Evolutionary conservation across 306 rosid species (phyloP), one percentile per base, ranked within the genome.

Genomic region (Corylus heterophylla): DNA sequence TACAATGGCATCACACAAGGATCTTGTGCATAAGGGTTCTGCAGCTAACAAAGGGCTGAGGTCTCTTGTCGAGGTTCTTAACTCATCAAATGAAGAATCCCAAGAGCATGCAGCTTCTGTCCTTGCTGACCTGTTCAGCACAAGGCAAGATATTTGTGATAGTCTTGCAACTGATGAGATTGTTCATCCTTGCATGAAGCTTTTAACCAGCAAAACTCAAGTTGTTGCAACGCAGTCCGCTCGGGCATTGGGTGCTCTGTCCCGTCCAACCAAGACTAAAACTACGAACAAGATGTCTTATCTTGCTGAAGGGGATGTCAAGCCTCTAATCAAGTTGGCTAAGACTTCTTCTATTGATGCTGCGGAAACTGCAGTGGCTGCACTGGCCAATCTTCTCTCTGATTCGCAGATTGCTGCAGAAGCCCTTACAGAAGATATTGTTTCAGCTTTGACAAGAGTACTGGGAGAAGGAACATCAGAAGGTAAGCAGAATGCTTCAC

Each of bases 151-250:
- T 79, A 92, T 95, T 79, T 95, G 97, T 74, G 98, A 92, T 69
- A 87, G 87, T 87, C 89, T 95, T 44, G 96, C 92, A 76, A 92
- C 89, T 63, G 98, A 91, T 80, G 98, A 95, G 88, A 87, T 92
- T 42, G 93, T 95, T 76, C 87, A 80, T 87, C 89, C 96, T 88
- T 91, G 92, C 89, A 85, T 90, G 97, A 92, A 91, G 90, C 98
- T 95, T 85, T 84, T 95, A 88, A 87, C 92, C 73, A 92, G 97
- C 90, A 88, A 85, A 73, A 88, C 85, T 78, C 97, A 95, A 84
- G 89, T 76, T 77, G 98, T 95, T 83, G 98, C 98, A 69, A 92
- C 94, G 71, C 98, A 95, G 82, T 92, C 96, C 71, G 98, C 98
- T 79, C 89, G 98, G 79, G 98, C 90, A 22, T 78, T 95, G 85